Conservation (phyloP, 1,284 basidiomycete species). For the Bondarzewia mesenterica region DNA sequence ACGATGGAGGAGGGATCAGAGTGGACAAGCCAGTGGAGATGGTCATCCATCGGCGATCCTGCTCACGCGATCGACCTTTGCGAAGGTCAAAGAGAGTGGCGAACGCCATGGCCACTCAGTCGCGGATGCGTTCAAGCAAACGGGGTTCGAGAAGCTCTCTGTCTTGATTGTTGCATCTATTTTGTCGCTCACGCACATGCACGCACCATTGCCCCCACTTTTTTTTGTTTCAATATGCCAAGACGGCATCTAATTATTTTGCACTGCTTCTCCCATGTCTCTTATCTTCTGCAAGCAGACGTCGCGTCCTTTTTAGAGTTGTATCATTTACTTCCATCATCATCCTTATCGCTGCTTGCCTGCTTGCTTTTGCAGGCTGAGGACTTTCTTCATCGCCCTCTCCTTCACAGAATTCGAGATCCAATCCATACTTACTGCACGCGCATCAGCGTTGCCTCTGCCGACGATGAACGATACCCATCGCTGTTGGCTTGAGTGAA, state of each 20-base stretch:
- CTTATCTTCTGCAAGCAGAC: background rate
- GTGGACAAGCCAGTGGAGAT: conserved; percentile 13
- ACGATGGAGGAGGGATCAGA: no score
- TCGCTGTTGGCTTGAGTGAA: background rate
- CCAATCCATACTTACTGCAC: background rate
- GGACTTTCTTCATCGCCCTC: background rate
- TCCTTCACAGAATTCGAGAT: background rate
- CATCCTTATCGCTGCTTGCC: background rate
- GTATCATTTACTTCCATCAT: conserved; percentile 1
- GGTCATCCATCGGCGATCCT: conserved; percentile 11
- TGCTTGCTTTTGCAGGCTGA: background rate
- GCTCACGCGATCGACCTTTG: conserved; percentile 23
- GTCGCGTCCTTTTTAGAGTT: background rate
- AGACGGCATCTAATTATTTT: background rate
- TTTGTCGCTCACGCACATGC: background rate
- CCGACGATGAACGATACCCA: conserved; percentile 9
- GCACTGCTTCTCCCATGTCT: background rate
- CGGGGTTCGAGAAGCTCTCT: conserved; percentile 24
- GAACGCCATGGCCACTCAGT: conserved; percentile 39
- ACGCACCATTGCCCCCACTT: background rate
- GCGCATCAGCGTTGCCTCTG: conserved; percentile 6
- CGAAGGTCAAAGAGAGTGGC: conserved; percentile 64
- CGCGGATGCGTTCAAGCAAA: conserved; percentile 28
- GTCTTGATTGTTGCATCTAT: conserved; percentile 22
- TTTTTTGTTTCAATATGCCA: background rate